A percentile compares a stretch with the other conserved stretches of the same genome.
Conservation (phyloP, 352 stramenopile genomes). For the Pythium guiyangense region DNA sequence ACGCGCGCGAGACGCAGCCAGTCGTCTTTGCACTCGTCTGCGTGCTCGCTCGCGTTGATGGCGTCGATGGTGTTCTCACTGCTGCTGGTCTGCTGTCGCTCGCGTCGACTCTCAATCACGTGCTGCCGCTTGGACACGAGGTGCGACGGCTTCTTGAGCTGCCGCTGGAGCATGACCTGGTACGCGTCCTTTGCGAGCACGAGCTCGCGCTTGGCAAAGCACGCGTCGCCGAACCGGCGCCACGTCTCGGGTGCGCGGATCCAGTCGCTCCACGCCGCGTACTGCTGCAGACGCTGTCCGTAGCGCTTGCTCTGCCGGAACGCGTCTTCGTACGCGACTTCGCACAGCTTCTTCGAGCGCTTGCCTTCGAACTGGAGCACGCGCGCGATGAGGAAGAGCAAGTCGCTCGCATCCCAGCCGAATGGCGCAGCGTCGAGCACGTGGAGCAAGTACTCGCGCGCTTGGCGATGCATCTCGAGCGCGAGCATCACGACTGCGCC, state of each 20-base stretch:
- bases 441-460: constrained; percentile 64
- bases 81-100: constrained; percentile 2
- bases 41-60: neutral
- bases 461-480: constrained; percentile 56
- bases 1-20: constrained; percentile 52
- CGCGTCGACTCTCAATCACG: neutral
- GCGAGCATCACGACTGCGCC: constrained; percentile 56
- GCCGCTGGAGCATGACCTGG: constrained; percentile 53
- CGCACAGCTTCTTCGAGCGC: constrained; percentile 28
- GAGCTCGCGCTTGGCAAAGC: constrained; percentile 42
- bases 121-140: constrained; percentile 14
- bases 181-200: constrained; percentile 58
- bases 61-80: neutral
- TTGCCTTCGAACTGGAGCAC: constrained; percentile 57
- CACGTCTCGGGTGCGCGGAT: constrained; percentile 45
- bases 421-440: constrained; percentile 46
- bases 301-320: constrained; percentile 26
- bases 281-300: constrained; percentile 18
- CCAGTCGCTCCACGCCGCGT: constrained; percentile 56
- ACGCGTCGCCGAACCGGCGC: constrained; percentile 44
- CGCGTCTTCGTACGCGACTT: constrained; percentile 64
- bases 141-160: constrained; percentile 25
- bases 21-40: constrained; percentile 23
- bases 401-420: constrained; percentile 42
- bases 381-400: constrained; percentile 55